A percentile compares a stretch with the other conserved stretches of the same genome.
These are phyloP conservation scores for Fusarium humuli DNA, from an alignment of 2,329 filamentous ascomycete genomes.

Conservation along the genomic window DNA sequence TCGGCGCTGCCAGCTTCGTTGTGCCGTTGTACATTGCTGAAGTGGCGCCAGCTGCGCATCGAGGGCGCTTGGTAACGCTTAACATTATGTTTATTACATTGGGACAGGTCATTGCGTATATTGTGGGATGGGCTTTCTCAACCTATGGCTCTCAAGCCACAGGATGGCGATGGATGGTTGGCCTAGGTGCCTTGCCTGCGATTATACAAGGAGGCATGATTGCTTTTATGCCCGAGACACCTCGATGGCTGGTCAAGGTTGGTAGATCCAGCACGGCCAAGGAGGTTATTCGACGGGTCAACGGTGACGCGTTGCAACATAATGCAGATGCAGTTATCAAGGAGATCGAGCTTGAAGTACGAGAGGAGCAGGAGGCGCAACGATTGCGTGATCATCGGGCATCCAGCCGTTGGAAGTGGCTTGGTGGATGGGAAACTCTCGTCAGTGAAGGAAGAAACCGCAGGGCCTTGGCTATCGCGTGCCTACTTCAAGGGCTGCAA, in stretches of 20 bases:
- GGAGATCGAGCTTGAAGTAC: constrained; percentile 79
- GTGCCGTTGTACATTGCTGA: constrained; percentile 91
- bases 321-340: constrained; percentile 71
- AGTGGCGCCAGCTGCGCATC: constrained; percentile 78
- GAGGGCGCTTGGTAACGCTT: constrained; percentile 85
- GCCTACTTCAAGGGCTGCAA: constrained; percentile 86
- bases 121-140: constrained; percentile 82
- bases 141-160: constrained; percentile 61
- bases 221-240: constrained; percentile 84
- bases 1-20: constrained; percentile 83
- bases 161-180: constrained; percentile 94
- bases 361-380: constrained; percentile 71
- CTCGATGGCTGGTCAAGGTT: constrained; percentile 83
- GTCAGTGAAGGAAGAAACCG: constrained; percentile 71
- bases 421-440: constrained; percentile 65
- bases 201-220: constrained; percentile 76
- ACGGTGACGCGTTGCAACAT: constrained; percentile 61
- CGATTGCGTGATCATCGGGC: constrained; percentile 50
- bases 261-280: constrained; percentile 72
- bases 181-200: constrained; percentile 83
- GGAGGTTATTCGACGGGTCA: constrained; percentile 72
- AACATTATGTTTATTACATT: constrained; percentile 86
- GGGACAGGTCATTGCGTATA: constrained; percentile 89
- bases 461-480: constrained; percentile 84
- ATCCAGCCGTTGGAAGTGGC: constrained; percentile 50